These are phyloP conservation scores for Coprinopsis strossmayeri DNA, from an alignment of 768 basidiomycete genomes.

Conservation along the genomic window DNA sequence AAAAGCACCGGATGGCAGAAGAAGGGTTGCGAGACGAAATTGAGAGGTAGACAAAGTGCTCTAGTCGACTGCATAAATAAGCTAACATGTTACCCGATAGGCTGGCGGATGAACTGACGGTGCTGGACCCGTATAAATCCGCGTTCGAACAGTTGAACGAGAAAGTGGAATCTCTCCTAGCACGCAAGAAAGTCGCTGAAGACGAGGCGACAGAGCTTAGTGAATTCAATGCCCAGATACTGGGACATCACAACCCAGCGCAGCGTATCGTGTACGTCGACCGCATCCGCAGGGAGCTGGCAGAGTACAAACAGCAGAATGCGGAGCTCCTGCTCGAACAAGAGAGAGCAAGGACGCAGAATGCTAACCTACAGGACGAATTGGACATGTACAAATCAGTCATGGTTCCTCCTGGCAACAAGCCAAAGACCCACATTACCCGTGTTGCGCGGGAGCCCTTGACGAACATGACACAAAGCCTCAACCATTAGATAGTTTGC, in stretches of 20 bases:
- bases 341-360: conserved; percentile 35
- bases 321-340: conserved; percentile 40
- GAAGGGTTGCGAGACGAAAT: conserved; percentile 63
- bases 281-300: conserved; percentile 70
- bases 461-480: conserved; percentile 34
- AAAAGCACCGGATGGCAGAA: conserved; percentile 58
- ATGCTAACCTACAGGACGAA: conserved; percentile 45
- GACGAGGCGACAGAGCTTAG: conserved; percentile 72
- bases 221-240: conserved; percentile 78
- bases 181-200: conserved; percentile 72
- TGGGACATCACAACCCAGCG: conserved; percentile 77
- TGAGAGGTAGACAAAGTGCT: conserved; percentile 48
- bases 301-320: conserved; percentile 66
- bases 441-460: conserved; percentile 44
- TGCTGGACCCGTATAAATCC: conserved; percentile 60
- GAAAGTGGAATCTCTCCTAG: conserved; percentile 57
- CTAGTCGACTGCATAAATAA: neutral
- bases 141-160: conserved; percentile 63
- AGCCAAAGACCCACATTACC: conserved; percentile 50
- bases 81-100: conserved; percentile 19
- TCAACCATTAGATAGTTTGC: conserved; percentile 19
- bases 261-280: conserved; percentile 89
- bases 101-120: conserved; percentile 44
- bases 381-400: conserved; percentile 58
- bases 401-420: conserved; percentile 38